Percentiles rank a stretch among this genome's conserved stretches.
Evolutionary conservation across 2,329 filamentous ascomycete species (phyloP).

Genomic region (Ascochyta clinopodiicola): DNA sequence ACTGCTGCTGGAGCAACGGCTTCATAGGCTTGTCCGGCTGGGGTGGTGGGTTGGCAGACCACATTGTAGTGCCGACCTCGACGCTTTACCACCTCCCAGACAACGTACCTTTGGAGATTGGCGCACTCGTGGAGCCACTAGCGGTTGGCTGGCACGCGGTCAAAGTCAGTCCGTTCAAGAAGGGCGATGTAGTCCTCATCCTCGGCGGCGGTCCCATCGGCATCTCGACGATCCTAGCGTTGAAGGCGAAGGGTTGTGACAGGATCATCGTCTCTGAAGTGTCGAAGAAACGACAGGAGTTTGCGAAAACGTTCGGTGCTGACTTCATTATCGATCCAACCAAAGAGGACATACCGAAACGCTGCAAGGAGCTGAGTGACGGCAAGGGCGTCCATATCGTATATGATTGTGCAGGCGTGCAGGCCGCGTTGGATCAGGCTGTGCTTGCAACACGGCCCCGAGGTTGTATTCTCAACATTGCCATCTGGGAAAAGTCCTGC

Average conservation of each 20-base stretch:
- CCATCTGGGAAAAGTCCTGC: constrained; percentile 62
- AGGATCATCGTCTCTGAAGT: constrained; percentile 63
- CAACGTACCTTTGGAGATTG: constrained; percentile 59
- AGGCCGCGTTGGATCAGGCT: constrained; percentile 57
- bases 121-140: constrained; percentile 61
- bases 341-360: constrained; percentile 55
- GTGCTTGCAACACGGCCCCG: constrained; percentile 57
- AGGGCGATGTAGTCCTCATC: constrained; percentile 55
- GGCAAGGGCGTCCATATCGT: constrained; percentile 58
- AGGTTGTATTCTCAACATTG: constrained; percentile 62
- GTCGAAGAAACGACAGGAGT: constrained; percentile 55
- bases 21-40: constrained; percentile 61
- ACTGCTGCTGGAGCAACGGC: constrained; percentile 62
- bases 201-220: constrained; percentile 63
- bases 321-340: constrained; percentile 59
- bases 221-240: constrained; percentile 45
- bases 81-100: constrained; percentile 57
- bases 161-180: constrained; percentile 57
- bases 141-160: constrained; percentile 65
- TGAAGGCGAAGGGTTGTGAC: constrained; percentile 40
- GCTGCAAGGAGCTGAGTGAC: constrained; percentile 53
- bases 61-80: constrained; percentile 58
- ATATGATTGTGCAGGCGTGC: constrained; percentile 62
- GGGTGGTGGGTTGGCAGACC: constrained; percentile 61
- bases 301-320: constrained; percentile 60